Evolutionary conservation across 805 yeast genomes (phyloP).

Genomic region (Lachancea quebecensis): DNA sequence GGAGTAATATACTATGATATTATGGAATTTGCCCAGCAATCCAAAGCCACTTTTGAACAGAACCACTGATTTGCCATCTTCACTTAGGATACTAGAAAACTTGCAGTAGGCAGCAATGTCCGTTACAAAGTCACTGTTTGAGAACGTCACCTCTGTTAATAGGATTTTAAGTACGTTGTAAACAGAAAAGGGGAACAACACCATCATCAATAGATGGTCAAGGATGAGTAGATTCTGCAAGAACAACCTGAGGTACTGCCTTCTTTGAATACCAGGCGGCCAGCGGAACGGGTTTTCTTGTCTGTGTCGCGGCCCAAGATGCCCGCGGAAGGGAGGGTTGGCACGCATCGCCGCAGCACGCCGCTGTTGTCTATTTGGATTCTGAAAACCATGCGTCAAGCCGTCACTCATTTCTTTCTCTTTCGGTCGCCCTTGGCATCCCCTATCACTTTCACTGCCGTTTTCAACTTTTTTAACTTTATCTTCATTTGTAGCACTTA

Average conservation of each 20-base stretch:
- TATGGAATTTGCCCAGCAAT: conserved; percentile 29
- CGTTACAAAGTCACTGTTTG: conserved; percentile 23
- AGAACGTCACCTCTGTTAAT: conserved; percentile 25
- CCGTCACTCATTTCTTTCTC: not conserved
- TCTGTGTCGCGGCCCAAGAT: not conserved
- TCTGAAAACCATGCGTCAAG: not conserved
- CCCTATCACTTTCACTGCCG: too few relatives aligned
- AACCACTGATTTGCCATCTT: conserved; percentile 23
- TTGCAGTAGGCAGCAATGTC: conserved; percentile 24
- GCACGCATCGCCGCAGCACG: not conserved
- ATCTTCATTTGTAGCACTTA: not conserved
- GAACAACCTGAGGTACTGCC: conserved; percentile 20
- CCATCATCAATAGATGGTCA: conserved; percentile 24
- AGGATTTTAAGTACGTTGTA: conserved; percentile 27
- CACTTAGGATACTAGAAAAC: conserved; percentile 20
- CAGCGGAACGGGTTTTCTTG: conserved; percentile 1
- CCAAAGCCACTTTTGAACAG: conserved; percentile 15
- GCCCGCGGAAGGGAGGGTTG: not conserved
- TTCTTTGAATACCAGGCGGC: conserved; percentile 12
- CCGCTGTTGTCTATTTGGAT: not conserved
- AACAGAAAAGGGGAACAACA: conserved; percentile 29
- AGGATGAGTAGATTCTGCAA: conserved; percentile 22
- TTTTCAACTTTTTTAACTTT: not conserved
- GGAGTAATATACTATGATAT: conserved; percentile 24
- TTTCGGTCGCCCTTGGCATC: too few relatives aligned